Evolutionary conservation across 495 filamentous ascomycete genomes (phyloP), one percentile per base, ranked within the genome.

Genomic region (Annulohypoxylon stygium): DNA sequence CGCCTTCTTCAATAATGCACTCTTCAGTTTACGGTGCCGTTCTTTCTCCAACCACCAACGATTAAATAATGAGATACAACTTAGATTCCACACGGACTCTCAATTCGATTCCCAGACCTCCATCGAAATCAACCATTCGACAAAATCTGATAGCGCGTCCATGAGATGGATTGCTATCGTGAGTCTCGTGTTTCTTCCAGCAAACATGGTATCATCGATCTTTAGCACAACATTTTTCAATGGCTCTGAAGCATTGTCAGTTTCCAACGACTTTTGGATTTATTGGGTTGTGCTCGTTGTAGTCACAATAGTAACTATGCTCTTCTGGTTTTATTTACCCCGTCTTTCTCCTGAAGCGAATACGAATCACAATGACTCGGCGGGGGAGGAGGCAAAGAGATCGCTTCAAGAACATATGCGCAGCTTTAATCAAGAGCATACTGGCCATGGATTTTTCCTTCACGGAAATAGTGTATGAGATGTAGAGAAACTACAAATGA

Each of bases 91-190:
- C 30, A 33, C 25, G 2, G 50, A 54, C n/a, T 54, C 50, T n/a
- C 50, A 54, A 26, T 54, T 33, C n/a, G 50, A 54, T 4, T 54
- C 50, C 3, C 50, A 54, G 20, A 26, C 25, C 14, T 54, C 50
- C 4, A 26, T 54, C n/a, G 50, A 54, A 25, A 54, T 54, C 7
- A 54, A 54, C 3, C 7, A 33, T 10, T 54, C 50, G 3, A n/a
- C 50, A 4, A 54, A 54, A 54, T 33, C 50, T 1, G 50, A 54
- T n/a, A 54, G 50, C 50, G 25, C 50, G 5, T 54, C 50, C 25
- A 54, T 54, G 50, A 54, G 50, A 26, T 54, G 50, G 50, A 54
- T 54, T 12, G 50, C 50, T n/a, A 54, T 54, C 10, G 50, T 54
- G 50, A 54, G 50, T 33, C 50, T 54, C 14, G 50, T 54, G 23